Evolutionary conservation across 1,284 basidiomycete genomes (phyloP).

Genomic region (Ceraceosorus guamensis): DNA sequence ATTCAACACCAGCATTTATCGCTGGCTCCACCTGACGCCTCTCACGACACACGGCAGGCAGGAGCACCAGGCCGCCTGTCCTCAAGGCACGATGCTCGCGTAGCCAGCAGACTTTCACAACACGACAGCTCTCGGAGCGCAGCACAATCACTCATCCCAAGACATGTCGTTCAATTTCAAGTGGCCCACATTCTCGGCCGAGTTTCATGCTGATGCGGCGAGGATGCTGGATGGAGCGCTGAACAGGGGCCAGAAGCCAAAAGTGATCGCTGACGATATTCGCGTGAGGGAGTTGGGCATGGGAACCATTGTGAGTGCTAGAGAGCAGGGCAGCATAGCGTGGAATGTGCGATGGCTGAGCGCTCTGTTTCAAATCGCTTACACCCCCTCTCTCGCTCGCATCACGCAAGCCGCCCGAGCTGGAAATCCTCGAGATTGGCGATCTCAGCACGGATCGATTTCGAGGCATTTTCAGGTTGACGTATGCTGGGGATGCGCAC

Average conservation of each 20-base stretch:
- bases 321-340: neutral
- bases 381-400: neutral
- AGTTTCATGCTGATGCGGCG: conserved; percentile 52
- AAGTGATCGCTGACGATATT: conserved; percentile 93
- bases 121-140: too few species aligned
- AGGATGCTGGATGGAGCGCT: conserved; percentile 50
- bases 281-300: conserved; percentile 96
- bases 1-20: too few species aligned
- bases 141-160: too few species aligned
- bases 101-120: too few species aligned
- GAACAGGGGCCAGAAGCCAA: conserved; percentile 62
- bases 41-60: too few species aligned
- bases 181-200: conserved; percentile 79
- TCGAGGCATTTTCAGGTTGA: conserved; percentile 90
- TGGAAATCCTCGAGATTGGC: conserved; percentile 95
- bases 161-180: conserved; percentile 98
- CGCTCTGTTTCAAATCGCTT: neutral
- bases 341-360: neutral
- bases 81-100: too few species aligned
- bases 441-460: conserved; percentile 93
- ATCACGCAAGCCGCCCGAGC: conserved; percentile 73
- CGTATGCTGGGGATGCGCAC: conserved; percentile 91
- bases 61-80: too few species aligned
- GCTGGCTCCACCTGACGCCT: too few species aligned
- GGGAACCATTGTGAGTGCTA: conserved; percentile 75